Evolutionary conservation across 2,329 filamentous ascomycete genomes (phyloP), one percentile per base, ranked within the genome.

Genomic region (Claviceps humidiphila): DNA sequence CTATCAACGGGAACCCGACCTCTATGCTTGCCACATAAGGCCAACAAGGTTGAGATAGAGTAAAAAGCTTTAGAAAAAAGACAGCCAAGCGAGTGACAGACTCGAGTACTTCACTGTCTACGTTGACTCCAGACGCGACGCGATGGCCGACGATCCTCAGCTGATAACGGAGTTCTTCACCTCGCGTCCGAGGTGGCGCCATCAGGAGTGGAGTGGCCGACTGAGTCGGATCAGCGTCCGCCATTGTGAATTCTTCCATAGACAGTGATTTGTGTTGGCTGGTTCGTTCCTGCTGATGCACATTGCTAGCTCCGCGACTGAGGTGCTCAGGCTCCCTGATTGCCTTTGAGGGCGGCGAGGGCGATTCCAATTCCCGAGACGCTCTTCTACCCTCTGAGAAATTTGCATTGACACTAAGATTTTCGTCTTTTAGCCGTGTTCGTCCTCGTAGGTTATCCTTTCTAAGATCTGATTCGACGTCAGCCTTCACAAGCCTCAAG

Each of bases 31-130:
- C 74, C 44, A 81, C 80, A 53, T 82, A 82, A 0, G 89, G 89
- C 63, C 80, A 81, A 64, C 89, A 95, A 1, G 84, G 78, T 47
- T 76, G 74, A 2, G 77, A 74, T 9, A 93, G 67, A 0, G 80
- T 80, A 13, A 76, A 68, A 8, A 89, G 68, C 65, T 95, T 95
- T 49, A 76, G 58, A 5, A 84, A 64, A 59, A 95, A 90, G 1
- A 90, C 59, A 1, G 66, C 59, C 2, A 87, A 66, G 47, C 83
- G 82, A 20, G 5, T 70, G 51, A 48, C 66, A 64, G 64, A 66
- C 60, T 60, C 56, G 6, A 67, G 38, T 7, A 63, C 49, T 57
- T 56, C 60, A 63, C 68, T 43, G 59, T 61, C 56, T 57, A 56
- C 47, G 59, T 59, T 55, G 60, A 67, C 16, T 2, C 54, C 47